A percentile compares a stretch with the other conserved stretches of the same genome.
phyloP scores from a whole-genome alignment of 1,284 basidiomycete genomes.

The Hymenochaete sp. region DNA sequence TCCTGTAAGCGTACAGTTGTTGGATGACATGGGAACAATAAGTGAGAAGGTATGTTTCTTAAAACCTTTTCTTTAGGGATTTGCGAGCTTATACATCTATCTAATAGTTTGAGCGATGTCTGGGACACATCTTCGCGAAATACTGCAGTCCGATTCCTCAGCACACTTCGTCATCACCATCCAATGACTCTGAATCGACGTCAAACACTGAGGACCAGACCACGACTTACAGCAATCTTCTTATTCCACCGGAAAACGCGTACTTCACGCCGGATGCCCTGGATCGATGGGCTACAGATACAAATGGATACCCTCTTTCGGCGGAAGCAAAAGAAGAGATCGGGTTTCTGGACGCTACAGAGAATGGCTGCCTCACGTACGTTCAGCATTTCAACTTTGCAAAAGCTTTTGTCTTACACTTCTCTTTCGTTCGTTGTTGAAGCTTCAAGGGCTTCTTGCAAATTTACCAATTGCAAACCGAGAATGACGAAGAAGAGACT shows the following conservation, averaged over 20 bases:
- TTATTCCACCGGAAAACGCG: constrained; percentile 47
- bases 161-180: constrained; percentile 10
- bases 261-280: constrained; percentile 50
- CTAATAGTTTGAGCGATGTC: constrained; percentile 49
- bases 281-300: constrained; percentile 67
- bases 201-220: too few relatives aligned
- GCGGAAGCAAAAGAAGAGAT: constrained; percentile 71
- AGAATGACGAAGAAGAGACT: constrained; percentile 74
- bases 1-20: constrained; percentile 35
- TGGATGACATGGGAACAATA: constrained; percentile 58
- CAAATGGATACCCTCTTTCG: constrained; percentile 65
- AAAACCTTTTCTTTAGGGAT: not conserved
- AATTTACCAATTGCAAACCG: constrained; percentile 72
- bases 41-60: constrained; percentile 43
- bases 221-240: constrained; percentile 26
- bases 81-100: not conserved
- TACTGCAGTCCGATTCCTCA: constrained; percentile 47
- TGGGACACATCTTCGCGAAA: constrained; percentile 66
- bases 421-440: not conserved
- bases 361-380: constrained; percentile 64
- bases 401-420: not conserved
- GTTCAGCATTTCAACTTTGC: constrained; percentile 24
- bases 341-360: constrained; percentile 66
- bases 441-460: constrained; percentile 73
- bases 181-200: too few relatives aligned